Base-by-base conservation (phyloP, 768 basidiomycete genomes). In the Agaricus blazei region DNA sequence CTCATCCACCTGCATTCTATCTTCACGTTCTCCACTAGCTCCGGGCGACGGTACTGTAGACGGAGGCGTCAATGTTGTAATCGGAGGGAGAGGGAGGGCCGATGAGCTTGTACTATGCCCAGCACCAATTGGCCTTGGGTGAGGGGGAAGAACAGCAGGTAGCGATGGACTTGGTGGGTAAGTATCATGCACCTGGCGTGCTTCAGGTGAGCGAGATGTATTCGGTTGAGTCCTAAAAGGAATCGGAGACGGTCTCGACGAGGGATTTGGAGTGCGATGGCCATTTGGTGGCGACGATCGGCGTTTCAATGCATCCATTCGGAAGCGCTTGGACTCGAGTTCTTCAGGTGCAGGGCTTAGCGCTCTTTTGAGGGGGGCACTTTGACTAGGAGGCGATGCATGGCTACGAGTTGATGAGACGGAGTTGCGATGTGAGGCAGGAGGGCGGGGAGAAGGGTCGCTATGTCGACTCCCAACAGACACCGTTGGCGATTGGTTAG, bases 341-440 rank as follows among this genome's bases (percentile, higher is more conserved):
- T 90, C 87, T 37, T 87, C 86, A 0, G 79, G 75, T 1, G 76
- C 78, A 3, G 87, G 86, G 64, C 88, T 90, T 47, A 87, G 67
- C 15, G 87, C 78, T 23, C 89, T 78, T 68, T 90, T 90, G 57
- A 85, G 73, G 12, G 76, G 68, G 1, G 72, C 67, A 3, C 74
- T 46, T 19, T 72, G 74, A 9, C 68, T 61, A 9, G 85, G 76
- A 3, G 88, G 84, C n/a, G 86, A 87, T 6, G 79, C 73, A 46
- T 81, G 85, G 58, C 82, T 82, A 29, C 81, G 73, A 28, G 79
- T 81, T 7, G 87, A 87, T 0, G 86, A 86, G 3, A 86, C 75
- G 2, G 86, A 87, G 52, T 82, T 82, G 38, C 85, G 82, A 63
- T 87, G 85, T 5, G 80, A 77, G 24, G 70, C 67, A 12, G 70